Conservation (phyloP, 495 filamentous ascomycete genomes). For the Xylaria curta region DNA sequence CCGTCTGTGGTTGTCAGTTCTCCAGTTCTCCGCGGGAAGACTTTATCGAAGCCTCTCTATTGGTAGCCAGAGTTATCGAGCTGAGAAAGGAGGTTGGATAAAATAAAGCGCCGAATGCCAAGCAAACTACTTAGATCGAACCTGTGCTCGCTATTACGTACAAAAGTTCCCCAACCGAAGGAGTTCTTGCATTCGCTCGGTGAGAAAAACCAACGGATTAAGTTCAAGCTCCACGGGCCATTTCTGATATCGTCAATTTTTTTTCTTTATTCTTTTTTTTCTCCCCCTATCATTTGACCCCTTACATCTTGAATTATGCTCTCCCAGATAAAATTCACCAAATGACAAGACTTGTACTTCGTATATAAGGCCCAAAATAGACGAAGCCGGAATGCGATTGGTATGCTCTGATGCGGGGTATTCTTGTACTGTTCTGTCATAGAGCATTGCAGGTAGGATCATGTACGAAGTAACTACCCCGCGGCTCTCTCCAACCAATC, state of each 20-base stretch:
- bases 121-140: background rate
- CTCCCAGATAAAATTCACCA: background rate
- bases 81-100: conserved; percentile 10
- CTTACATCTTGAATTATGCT: background rate
- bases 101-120: conserved; percentile 8
- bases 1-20: background rate
- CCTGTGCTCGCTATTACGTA: conserved; percentile 42
- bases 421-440: background rate
- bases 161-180: conserved; percentile 35
- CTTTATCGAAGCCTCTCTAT: conserved; percentile 2
- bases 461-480: too few relatives aligned
- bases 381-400: conserved; percentile 3
- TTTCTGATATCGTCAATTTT: background rate
- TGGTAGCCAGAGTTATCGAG: conserved; percentile 13
- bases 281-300: background rate
- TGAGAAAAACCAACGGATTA: background rate
- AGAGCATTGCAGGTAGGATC: background rate
- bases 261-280: background rate
- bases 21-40: conserved; percentile 1
- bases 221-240: background rate
- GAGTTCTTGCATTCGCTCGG: background rate
- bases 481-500: conserved; percentile 15
- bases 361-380: background rate
- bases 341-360: background rate
- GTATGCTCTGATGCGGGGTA: conserved; percentile 1